Evolutionary conservation across 257 asterid species (phyloP), one percentile per base, ranked within the genome.

Genomic region (Paulownia fortunei): DNA sequence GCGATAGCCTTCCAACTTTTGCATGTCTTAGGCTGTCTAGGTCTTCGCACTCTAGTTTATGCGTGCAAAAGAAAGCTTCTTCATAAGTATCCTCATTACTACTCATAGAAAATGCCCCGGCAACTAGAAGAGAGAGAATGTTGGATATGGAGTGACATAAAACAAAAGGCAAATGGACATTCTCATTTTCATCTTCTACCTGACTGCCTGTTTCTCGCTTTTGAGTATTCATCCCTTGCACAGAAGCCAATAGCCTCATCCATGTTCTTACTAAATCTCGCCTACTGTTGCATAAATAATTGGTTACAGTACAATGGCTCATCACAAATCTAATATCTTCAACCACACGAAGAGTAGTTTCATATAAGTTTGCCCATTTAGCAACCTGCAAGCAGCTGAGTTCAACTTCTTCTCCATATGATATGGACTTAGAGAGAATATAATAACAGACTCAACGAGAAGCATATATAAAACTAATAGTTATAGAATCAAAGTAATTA

Each of bases 311-410:
- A 73, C 89, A 80, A 80, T 91, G 97, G 84, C 95, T 86, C 91
- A 89, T 88, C 47, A 91, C 96, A 86, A 86, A 89, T 79, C 91
- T 85, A n/a, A n/a, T n/a, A n/a, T n/a, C n/a, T n/a, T n/a, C n/a
- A n/a, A n/a, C n/a, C n/a, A n/a, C n/a, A n/a, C 89, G 91, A 72
- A 85, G 39, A 64, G 93, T 88, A 52, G 91, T 88, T 34, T 85
- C 91, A 82, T 83, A 83, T 70, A 89, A 77, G 69, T 79, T 80
- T 76, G 76, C 88, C 96, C 92, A 91, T 85, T 83, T 89, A 42
- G 62, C 77, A 66, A 91, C 92, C 97, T 91, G 85, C 69, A 84
- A 36, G 65, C 37, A 73, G 58, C 72, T 23, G 46, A 72, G 52
- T 30, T 82, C 42, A 68, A 62, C 69, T 65, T 71, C n/a, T 62